Evolutionary conservation across 2,329 filamentous ascomycete species (phyloP), one percentile per base, ranked within the genome.

Genomic region (Daldinia sp.): DNA sequence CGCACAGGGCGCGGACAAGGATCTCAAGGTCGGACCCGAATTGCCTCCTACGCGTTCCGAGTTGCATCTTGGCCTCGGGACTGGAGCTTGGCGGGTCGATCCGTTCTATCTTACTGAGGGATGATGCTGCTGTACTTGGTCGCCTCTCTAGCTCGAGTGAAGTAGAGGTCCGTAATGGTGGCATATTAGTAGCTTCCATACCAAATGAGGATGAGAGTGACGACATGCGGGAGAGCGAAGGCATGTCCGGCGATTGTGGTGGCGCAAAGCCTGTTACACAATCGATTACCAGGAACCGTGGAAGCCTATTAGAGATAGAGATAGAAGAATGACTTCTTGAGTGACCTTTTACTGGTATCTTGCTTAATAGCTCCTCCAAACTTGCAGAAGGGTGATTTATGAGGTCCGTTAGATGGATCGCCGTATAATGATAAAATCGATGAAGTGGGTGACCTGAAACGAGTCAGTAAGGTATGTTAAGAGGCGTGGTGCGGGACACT

Each of bases 1-100:
- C 90, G 76, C 92, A 94, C 72, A 93, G 84, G 1, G 92, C 91
- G 55, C 92, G 83, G 1, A 90, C 90, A 59, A 94, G 80, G 7
- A 94, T 85, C 78, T 93, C 91, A 75, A 92, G 82, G 73, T 90
- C 89, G 12, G 88, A 90, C 0, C 87, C 87, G 63, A 87, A 88
- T 42, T 89, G 86, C 26, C 89, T 82, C 67, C 85, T 82, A 28
- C 86, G 80, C 3, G 86, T 86, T 76, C 87, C 86, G 42, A 86
- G 82, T 72, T 86, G 85, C 86, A 88, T 88, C 73, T 84, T 83
- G 35, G 82, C 80, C 15, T 82, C 80, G 15, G 82, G 81, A 12
- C 65, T 64, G 9, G 74, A 66, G 37, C 74, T 70, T 13, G 70
- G 72, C 6, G 73, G 76, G 13, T 78, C 75, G 44, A 79, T 72